Evolutionary conservation across 2,329 filamentous ascomycete species (phyloP), one percentile per base, ranked within the genome.

Genomic region (Aspergillus sp.): DNA sequence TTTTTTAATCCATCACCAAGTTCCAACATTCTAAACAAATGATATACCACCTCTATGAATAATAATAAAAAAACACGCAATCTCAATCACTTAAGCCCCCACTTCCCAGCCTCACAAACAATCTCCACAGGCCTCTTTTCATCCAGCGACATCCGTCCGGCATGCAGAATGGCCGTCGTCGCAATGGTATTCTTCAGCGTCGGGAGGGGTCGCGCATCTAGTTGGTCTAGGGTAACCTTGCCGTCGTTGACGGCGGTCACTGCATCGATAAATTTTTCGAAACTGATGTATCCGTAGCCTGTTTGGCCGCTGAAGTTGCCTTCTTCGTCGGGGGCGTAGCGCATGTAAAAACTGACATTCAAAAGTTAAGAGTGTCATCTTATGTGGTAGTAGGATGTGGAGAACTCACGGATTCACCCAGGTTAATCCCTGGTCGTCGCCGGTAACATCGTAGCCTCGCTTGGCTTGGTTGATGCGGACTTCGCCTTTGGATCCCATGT

Each of bases 261-360:
- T 8, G 85, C 89, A 65, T 96, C 88, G 43, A 96, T 83, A 68
- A 96, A 96, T 71, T 96, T 96, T 73, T 96, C 90, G 61, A 96
- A 90, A 19, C 86, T 93, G 48, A 95, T 80, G 69, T 96, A 96
- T 32, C 90, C 90, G 65, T 96, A 96, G 27, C 90, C 90, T 5
- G 82, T 85, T 72, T 95, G 90, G 33, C 90, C 90, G 46, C 81
- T 83, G 67, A 96, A 96, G 71, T 96, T 94, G 46, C 90, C 91
- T 67, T 94, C 87, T 72, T 95, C 90, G 61, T 95, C 89, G 19
- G 90, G 89, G 8, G 89, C 87, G 61, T 95, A 95, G 59, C 85
- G 84, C 88, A 94, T 94, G 71, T 94, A 94, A 70, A 94, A 94
- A 9, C 74, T 77, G 33, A 84, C 88, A 94, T 94, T 71, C 94